Base-by-base conservation (phyloP, 2,329 filamentous ascomycete genomes). In the Penicillium decumbens region DNA sequence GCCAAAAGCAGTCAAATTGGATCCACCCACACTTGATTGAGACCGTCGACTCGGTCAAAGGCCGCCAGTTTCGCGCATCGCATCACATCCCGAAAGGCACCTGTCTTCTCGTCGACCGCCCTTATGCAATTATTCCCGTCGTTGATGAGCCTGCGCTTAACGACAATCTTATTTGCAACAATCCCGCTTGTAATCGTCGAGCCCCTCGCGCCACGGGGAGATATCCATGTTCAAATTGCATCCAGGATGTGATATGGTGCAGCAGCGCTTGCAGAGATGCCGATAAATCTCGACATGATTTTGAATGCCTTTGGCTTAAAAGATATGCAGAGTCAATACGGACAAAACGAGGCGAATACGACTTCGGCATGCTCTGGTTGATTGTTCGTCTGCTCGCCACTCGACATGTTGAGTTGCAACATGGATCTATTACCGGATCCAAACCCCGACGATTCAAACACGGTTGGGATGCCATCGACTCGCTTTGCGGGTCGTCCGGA, bases 351-450 rank as follows among this genome's bases (percentile, higher is more conserved):
- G 57, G 63, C 23, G 64, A 67, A 49, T 67, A 67, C 45, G 56
- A 62, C 24, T 67, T 66, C 28, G 65, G 65, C 13, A 66, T 68
- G 65, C 30, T 67, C 37, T 68, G 65, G 65, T 27, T 68, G 47
- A 65, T 68, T 51, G 59, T 68, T 6, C 63, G 65, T 4, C 41
- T 65, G 6, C 55, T 68, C 12, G 62, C 65, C 6, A 58, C 54
- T 12, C 54, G 62, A 27, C 49, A 62, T 27, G 10, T 47, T 8
- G 52, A 62, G 39, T 6, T 33, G 13, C 35, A 45, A 28, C 20
- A 43, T 10, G 29, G 4, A n/a, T 18, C 24, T 9, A 25, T 15
- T 23, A 25, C 18, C 18, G 27, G 20, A 30, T 3, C 20, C 20
- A 25, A 38, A 4, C 13, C 15, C 10, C 41, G 15, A 8, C 41